Conservation (phyloP, 148 eudicot genomes). For the Cornus controversa region DNA sequence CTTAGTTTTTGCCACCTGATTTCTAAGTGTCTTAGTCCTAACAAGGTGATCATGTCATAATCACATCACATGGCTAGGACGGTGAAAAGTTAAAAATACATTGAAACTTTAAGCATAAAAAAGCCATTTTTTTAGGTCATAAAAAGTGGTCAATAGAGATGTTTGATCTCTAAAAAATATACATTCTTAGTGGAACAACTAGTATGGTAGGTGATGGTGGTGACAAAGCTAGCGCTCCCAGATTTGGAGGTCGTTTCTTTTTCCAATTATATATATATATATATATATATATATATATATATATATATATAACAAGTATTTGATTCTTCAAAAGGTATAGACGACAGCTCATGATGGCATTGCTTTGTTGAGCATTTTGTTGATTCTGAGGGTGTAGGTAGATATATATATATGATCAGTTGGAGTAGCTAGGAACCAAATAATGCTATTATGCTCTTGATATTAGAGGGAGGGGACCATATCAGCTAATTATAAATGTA, state of each 20-base stretch:
- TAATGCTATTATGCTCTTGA: background rate
- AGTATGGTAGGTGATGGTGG: slow-evolving; percentile 16
- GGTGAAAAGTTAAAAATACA: background rate
- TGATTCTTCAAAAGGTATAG: background rate
- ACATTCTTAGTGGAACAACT: too few relatives aligned
- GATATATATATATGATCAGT: background rate
- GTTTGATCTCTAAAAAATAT: background rate
- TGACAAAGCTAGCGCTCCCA: background rate
- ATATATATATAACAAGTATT: background rate
- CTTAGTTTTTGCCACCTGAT: slow-evolving; percentile 16
- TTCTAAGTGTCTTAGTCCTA: background rate
- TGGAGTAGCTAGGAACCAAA: background rate
- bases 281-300: background rate
- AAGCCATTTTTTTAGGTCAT: background rate
- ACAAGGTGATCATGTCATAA: too few relatives aligned
- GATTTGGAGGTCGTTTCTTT: slow-evolving; percentile 12
- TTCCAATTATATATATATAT: background rate
- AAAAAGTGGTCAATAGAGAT: slow-evolving; percentile 4
- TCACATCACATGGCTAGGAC: background rate
- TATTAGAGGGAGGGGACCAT: background rate
- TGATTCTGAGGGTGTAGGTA: background rate
- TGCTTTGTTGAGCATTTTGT: background rate
- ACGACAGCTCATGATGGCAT: background rate
- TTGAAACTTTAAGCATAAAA: background rate
- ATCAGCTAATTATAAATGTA: background rate